A percentile compares a stretch with the other conserved stretches of the same genome.
Evolutionary conservation across 768 basidiomycete genomes (phyloP).

Genomic region (Serendipita sp.): DNA sequence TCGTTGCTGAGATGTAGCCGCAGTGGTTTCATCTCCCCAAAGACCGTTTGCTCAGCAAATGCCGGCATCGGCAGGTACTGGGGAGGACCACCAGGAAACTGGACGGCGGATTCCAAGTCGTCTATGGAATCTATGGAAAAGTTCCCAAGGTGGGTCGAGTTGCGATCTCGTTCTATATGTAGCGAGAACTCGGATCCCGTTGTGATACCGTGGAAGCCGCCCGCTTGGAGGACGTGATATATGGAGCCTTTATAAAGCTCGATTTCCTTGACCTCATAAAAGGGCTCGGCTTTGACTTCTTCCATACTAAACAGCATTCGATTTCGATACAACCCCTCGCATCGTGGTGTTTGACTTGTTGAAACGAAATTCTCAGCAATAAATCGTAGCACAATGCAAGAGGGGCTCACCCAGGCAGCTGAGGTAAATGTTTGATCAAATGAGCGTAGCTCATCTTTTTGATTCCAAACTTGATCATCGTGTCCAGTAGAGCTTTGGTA

Average conservation of each 20-base stretch:
- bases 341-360: slow-evolving; percentile 31
- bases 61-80: slow-evolving; percentile 38
- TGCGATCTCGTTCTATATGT: slow-evolving; percentile 26
- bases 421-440: slow-evolving; percentile 20
- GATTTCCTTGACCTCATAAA: slow-evolving; percentile 19
- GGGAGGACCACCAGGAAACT: slow-evolving; percentile 24
- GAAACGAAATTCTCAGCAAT: background rate
- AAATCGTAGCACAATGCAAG: too few relatives aligned
- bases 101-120: slow-evolving; percentile 32
- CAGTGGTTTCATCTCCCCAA: slow-evolving; percentile 28
- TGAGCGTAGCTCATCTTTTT: slow-evolving; percentile 37
- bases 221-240: slow-evolving; percentile 42
- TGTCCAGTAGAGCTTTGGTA: slow-evolving; percentile 38
- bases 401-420: background rate
- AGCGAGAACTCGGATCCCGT: slow-evolving; percentile 46
- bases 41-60: slow-evolving; percentile 21
- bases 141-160: slow-evolving; percentile 46
- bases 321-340: slow-evolving; percentile 32
- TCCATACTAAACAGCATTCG: slow-evolving; percentile 37
- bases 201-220: slow-evolving; percentile 45
- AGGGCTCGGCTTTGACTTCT: slow-evolving; percentile 38
- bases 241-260: slow-evolving; percentile 25
- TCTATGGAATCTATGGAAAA: slow-evolving; percentile 35
- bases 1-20: slow-evolving; percentile 40
- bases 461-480: slow-evolving; percentile 31